Evolutionary conservation across 2,329 filamentous ascomycete species (phyloP).

Genomic region (Aspergillus latus): DNA sequence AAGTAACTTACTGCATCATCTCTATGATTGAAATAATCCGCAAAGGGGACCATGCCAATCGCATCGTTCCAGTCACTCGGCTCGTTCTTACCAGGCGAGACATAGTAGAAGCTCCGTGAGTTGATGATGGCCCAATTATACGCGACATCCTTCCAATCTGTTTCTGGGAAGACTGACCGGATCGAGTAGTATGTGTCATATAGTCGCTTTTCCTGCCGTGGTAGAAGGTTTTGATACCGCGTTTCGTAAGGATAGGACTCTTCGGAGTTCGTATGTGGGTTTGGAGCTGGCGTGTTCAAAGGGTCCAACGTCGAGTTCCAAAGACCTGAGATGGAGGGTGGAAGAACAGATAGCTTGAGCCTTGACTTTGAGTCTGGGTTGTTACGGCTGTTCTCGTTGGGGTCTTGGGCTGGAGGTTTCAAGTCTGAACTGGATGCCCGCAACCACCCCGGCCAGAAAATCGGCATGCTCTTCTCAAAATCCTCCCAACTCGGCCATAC

Average conservation of each 20-base stretch:
- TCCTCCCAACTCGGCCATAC: constrained; percentile 65
- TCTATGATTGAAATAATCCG: constrained; percentile 44
- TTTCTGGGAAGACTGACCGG: constrained; percentile 39
- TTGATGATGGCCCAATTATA: constrained; percentile 61
- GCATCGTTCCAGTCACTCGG: constrained; percentile 39
- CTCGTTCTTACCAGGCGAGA: constrained; percentile 38
- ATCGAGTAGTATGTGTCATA: constrained; percentile 51
- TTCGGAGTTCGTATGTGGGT: neutral
- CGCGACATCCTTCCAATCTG: constrained; percentile 43
- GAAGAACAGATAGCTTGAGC: constrained; percentile 21
- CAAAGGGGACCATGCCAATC: constrained; percentile 42
- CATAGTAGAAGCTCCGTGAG: constrained; percentile 60
- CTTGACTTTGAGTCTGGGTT: neutral
- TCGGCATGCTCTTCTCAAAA: constrained; percentile 58
- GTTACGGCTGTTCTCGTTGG: too few relatives aligned
- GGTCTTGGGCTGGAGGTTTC: neutral
- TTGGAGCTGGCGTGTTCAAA: constrained; percentile 25
- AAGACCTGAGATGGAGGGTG: constrained; percentile 37
- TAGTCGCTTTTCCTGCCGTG: constrained; percentile 57
- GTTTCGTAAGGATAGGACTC: constrained; percentile 23
- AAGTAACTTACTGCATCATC: constrained; percentile 33
- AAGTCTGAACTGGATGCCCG: constrained; percentile 37
- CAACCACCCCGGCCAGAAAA: constrained; percentile 53
- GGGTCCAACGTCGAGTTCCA: constrained; percentile 27
- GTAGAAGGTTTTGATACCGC: constrained; percentile 37